A percentile compares a stretch with the other conserved stretches of the same genome.
Conservation (phyloP, 768 basidiomycete genomes). For the Podaxis sp. region DNA sequence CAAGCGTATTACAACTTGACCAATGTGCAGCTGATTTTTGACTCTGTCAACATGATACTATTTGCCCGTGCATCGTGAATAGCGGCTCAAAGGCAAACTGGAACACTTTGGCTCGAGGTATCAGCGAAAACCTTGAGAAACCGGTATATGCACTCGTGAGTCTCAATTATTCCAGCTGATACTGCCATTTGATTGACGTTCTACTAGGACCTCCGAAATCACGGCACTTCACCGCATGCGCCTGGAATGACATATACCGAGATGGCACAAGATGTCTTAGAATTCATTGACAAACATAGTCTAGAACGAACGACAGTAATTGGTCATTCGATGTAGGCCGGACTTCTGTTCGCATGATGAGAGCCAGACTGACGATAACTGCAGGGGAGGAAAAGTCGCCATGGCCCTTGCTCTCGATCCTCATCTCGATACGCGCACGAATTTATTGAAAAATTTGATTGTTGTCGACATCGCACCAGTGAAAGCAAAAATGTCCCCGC, state of each 20-base stretch:
- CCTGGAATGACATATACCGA: conserved; percentile 70
- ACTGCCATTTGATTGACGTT: neutral
- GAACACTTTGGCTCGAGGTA: conserved; percentile 75
- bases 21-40: conserved; percentile 5
- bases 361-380: conserved; percentile 12
- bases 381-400: conserved; percentile 85
- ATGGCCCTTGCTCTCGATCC: conserved; percentile 64
- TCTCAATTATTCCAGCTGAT: neutral
- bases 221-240: conserved; percentile 79
- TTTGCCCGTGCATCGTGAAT: neutral
- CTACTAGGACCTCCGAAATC: conserved; percentile 70
- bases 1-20: conserved; percentile 3
- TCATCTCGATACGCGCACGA: conserved; percentile 35
- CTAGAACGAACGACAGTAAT: conserved; percentile 71
- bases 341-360: neutral
- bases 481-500: conserved; percentile 54
- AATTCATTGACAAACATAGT: conserved; percentile 58
- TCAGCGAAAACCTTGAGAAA: conserved; percentile 56
- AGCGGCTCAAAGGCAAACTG: conserved; percentile 93
- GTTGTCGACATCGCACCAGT: conserved; percentile 84
- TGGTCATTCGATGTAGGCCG: conserved; percentile 86
- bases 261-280: conserved; percentile 78
- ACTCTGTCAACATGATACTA: neutral
- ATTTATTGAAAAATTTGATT: conserved; percentile 56
- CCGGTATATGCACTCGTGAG: conserved; percentile 71